These are phyloP conservation scores for Jacaranda copaia DNA, from an alignment of 257 asterid genomes.

Conservation along the genomic window DNA sequence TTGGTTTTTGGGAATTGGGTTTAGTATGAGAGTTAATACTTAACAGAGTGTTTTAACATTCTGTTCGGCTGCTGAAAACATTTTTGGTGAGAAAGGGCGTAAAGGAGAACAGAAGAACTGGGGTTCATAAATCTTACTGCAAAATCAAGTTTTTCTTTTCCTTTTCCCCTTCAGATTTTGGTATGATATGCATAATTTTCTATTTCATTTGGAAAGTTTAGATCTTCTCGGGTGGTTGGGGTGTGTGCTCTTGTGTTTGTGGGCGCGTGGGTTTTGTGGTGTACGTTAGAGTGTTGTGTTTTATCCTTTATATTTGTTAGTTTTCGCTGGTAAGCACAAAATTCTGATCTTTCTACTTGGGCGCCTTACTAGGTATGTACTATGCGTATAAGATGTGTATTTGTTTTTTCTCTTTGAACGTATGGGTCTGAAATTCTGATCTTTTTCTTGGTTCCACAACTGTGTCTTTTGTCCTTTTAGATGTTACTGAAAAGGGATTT, in stretches of 20 bases:
- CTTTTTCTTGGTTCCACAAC: background rate
- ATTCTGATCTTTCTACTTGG: constrained; percentile 1
- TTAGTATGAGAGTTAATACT: constrained; percentile 22
- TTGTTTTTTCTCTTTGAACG: constrained; percentile 10
- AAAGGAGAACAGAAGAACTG: background rate
- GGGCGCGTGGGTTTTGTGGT: background rate
- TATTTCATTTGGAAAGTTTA: background rate
- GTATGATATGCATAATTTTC: constrained; percentile 16
- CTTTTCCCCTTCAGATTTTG: constrained; percentile 23
- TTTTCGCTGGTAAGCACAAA: constrained; percentile 3
- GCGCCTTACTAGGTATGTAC: background rate
- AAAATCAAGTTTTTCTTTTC: constrained; percentile 23
- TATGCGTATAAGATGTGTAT: background rate
- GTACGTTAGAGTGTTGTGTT: background rate
- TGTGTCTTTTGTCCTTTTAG: background rate
- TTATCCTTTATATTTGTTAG: background rate
- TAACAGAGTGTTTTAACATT: constrained; percentile 18
- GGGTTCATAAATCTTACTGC: constrained; percentile 7
- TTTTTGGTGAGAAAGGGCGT: constrained; percentile 23
- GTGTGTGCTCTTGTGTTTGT: background rate
- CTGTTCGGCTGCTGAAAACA: constrained; percentile 28
- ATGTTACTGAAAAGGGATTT: background rate
- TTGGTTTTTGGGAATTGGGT: constrained; percentile 2
- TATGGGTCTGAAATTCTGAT: constrained; percentile 8
- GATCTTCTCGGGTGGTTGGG: constrained; percentile 12